Evolutionary conservation across 208 protist species (phyloP), one percentile per base, ranked within the genome.

Genomic region (Acanthamoeba culbertsoni): DNA sequence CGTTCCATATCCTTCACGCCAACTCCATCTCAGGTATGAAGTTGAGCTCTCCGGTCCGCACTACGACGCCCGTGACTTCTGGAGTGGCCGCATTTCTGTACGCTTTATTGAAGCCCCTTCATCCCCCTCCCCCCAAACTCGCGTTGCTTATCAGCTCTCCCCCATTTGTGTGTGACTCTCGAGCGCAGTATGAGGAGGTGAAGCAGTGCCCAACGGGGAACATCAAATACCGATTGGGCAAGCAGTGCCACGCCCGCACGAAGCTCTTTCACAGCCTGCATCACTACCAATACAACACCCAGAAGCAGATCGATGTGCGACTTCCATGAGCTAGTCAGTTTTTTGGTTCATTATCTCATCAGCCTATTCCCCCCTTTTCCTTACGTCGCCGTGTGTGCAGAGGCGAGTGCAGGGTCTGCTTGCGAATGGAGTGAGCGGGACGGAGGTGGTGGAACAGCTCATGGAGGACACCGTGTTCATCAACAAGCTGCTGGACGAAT

Each of bases 71-170:
- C 73, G 73, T 1, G 42, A 31, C 2, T 84, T 40, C 45, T 84
- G 73, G 73, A 84, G 43, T 33, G 73, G 73, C 43, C 33, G 43
- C 26, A 84, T 84, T 31, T 84, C 73, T n/a, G 73, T 84, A 46
- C 73, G 43, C 3, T 33, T 84, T n/a, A 40, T 63, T 14, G 55
- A 7, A n/a, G 4, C 55, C 8, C 8, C 48, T 55, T 8, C 48
- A 55, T 55, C 18, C 48, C 48, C 48, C 48, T 55, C 48, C 31
- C 4, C 23, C 20, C 31, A 28, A 5, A 63, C 14, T 63, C 12
- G 57, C 57, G 16, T 10, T 18, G 16, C n/a, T 68, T 68, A 33
- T 8, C 59, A 33, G 10, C 14, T 12, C 16, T 8, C 33, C n/a
- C 33, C 23, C 57, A 26, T 23, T 6, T 4, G 16, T 28, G 57